phyloP scores from a whole-genome alignment of 2,329 filamentous ascomycete species.

The Didymella pomorum region DNA sequence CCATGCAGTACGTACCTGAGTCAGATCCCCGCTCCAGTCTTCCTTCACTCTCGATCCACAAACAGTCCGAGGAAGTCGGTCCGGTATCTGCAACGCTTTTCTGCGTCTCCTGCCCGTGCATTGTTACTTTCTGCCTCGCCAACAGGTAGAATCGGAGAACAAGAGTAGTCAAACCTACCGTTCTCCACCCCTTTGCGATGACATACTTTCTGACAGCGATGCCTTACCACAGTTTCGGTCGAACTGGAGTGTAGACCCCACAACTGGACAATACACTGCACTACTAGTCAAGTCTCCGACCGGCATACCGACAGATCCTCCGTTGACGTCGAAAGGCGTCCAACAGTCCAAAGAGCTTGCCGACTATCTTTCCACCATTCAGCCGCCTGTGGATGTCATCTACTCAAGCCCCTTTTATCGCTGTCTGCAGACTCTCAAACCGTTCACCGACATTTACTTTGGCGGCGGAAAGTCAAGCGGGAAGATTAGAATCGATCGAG shows the following conservation, averaged over 20 bases:
- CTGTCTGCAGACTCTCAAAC: constrained; percentile 52
- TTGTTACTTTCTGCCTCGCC: constrained; percentile 13
- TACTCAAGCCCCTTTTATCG: constrained; percentile 65
- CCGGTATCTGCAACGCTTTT: constrained; percentile 12
- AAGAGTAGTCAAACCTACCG: constrained; percentile 16
- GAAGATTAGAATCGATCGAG: constrained; percentile 61
- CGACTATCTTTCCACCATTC: constrained; percentile 66
- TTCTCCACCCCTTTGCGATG: constrained; percentile 24
- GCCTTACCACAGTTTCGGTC: constrained; percentile 72
- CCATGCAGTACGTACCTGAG: constrained; percentile 57
- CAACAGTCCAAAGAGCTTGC: constrained; percentile 82
- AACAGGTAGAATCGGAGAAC: constrained; percentile 12
- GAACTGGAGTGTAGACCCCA: constrained; percentile 84
- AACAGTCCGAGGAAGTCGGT: constrained; percentile 17
- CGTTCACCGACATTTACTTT: constrained; percentile 48
- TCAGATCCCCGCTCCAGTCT: constrained; percentile 16
- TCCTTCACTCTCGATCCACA: constrained; percentile 20
- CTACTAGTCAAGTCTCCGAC: constrained; percentile 75
- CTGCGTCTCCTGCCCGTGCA: constrained; percentile 21
- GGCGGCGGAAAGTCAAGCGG: constrained; percentile 42
- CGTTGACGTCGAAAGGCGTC: constrained; percentile 85
- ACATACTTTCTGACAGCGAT: constrained; percentile 31
- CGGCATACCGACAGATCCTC: constrained; percentile 85
- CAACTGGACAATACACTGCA: constrained; percentile 79
- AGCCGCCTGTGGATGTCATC: constrained; percentile 75